Percentiles rank a stretch among this genome's conserved stretches.
Evolutionary conservation across 2,329 filamentous ascomycete species (phyloP).

Genomic region (Pestalotiopsis sp.): DNA sequence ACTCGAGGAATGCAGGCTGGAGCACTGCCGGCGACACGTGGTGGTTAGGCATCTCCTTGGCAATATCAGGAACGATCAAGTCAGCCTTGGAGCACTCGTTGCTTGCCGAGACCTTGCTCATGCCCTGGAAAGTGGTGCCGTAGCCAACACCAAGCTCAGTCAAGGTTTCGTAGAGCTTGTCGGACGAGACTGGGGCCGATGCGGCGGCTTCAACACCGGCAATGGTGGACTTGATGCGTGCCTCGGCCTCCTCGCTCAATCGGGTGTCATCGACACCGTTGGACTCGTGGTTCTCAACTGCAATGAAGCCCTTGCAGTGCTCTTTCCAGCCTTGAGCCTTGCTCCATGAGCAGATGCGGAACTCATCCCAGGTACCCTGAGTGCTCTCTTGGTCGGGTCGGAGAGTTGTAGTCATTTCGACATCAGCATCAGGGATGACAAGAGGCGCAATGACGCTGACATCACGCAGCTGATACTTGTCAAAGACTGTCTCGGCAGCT

Average conservation of each 20-base stretch:
- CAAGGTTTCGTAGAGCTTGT: conserved; percentile 48
- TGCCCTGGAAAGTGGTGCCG: conserved; percentile 53
- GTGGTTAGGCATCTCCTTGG: conserved; percentile 42
- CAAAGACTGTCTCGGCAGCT: conserved; percentile 32
- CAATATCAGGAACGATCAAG: conserved; percentile 37
- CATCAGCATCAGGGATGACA: conserved; percentile 49
- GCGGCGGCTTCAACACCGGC: conserved; percentile 30
- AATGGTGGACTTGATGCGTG: conserved; percentile 33
- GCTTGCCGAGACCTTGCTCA: conserved; percentile 47
- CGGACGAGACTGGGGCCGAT: conserved; percentile 30
- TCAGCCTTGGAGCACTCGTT: conserved; percentile 34
- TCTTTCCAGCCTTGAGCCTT: conserved; percentile 57
- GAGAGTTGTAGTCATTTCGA: conserved; percentile 53
- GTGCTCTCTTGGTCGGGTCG: conserved; percentile 44
- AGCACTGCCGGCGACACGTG: conserved; percentile 34
- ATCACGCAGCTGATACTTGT: conserved; percentile 50
- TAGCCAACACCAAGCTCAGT: conserved; percentile 50
- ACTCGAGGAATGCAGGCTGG: conserved; percentile 42
- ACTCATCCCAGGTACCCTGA: conserved; percentile 54
- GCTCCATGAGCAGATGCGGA: conserved; percentile 57
- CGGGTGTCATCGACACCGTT: conserved; percentile 44
- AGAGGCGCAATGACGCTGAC: conserved; percentile 48
- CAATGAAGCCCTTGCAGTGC: conserved; percentile 58
- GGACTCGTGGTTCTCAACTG: conserved; percentile 36
- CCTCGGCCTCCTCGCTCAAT: conserved; percentile 28